Base-by-base conservation (phyloP, 192 early-diverging fungal genomes). In the Backusella tuberculispora region DNA sequence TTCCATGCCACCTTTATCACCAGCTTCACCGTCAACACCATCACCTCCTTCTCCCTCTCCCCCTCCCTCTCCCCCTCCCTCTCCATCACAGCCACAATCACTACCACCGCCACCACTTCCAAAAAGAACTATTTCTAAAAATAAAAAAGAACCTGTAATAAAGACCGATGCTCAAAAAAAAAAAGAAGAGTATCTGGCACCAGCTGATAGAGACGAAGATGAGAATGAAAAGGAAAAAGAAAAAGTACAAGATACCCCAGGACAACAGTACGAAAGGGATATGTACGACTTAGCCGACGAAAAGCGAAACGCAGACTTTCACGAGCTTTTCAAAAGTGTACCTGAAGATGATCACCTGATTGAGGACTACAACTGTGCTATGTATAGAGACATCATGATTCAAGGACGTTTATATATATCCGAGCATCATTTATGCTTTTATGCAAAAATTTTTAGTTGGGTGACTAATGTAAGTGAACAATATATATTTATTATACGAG, bases 361-460 rank as follows among this genome's bases (percentile, higher is more conserved):
- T 15, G 43, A 69, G 44, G 24, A 95, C 81, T 95, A 88, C 76
- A 87, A 88, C 0, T 95, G 94, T 68, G 95, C 93, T 0, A 78
- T 93, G 50, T 93, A 96, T 82, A 91, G 92, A 67, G 95, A 96
- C 42, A 95, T 96, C 42, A 83, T 96, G 9, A 86, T 93, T 8
- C 95, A 96, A 60, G 95, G 95, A 13, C 83, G 91, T 38, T 74
- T 96, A 43, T 95, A 93, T 77, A 80, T 94, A 76, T 95, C 94
- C 4, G 86, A 92, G 71, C 85, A 86, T 77, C 85, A 90, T 79
- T 80, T 95, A 44, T 92, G 91, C 78, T 96, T 96, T 71, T 88
- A 94, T 81, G 89, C 92, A 45, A 94, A 93, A 72, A 93, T 96
- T 72, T 94, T 96, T 85, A 94, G 93, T 43, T 95, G 94, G 89